Evolutionary conservation across 805 yeast species (phyloP).

Genomic region (Metschnikowia chrysomelidarum): DNA sequence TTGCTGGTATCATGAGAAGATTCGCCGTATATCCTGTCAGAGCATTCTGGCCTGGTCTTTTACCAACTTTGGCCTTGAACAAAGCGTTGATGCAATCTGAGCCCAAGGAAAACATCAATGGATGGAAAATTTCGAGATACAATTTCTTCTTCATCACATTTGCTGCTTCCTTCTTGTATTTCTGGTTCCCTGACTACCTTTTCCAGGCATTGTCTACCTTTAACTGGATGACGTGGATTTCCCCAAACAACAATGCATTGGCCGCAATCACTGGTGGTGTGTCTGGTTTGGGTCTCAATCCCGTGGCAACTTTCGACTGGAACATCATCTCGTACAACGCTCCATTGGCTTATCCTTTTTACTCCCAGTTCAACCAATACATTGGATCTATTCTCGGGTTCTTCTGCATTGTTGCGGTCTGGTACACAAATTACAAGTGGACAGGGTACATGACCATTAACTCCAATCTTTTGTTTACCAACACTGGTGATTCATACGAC

Average conservation of each 20-base stretch:
- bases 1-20: conserved; percentile 27
- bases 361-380: conserved; percentile 20
- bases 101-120: conserved; percentile 26
- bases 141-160: background rate
- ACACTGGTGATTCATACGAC: conserved; percentile 23
- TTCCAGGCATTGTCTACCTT: conserved; percentile 55
- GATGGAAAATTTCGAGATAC: conserved; percentile 24
- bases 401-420: conserved; percentile 25
- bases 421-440: conserved; percentile 28
- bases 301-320: conserved; percentile 65
- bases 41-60: conserved; percentile 49
- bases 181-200: conserved; percentile 26
- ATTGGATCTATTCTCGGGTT: conserved; percentile 23
- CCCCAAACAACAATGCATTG: conserved; percentile 49
- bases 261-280: conserved; percentile 61
- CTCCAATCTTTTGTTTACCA: conserved; percentile 22
- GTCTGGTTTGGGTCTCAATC: conserved; percentile 59
- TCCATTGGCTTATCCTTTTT: conserved; percentile 35
- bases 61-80: conserved; percentile 34
- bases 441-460: conserved; percentile 26
- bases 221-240: conserved; percentile 62
- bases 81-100: conserved; percentile 37
- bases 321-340: conserved; percentile 39
- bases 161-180: background rate
- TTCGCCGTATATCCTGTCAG: conserved; percentile 47